Evolutionary conservation across 129 eudicot genomes (phyloP).

Genomic region (Deinandra increscens): DNA sequence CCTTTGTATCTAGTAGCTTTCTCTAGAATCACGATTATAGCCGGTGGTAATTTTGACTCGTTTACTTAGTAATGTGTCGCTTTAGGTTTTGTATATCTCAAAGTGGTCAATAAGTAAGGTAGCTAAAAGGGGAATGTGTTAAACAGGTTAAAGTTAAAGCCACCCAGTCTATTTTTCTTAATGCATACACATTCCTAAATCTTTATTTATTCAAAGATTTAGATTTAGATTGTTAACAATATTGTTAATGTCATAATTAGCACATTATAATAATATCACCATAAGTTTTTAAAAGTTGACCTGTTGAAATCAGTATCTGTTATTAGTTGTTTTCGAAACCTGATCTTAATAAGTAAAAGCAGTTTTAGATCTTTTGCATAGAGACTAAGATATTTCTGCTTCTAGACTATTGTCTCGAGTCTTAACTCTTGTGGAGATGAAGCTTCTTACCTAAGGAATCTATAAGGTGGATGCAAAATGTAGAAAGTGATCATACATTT

Average conservation of each 20-base stretch:
- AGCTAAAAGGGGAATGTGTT: neutral
- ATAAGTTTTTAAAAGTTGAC: too few relatives aligned
- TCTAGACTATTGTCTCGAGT: too few relatives aligned
- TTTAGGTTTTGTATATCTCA: conserved; percentile 1
- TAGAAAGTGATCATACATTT: neutral
- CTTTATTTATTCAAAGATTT: neutral
- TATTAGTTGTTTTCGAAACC: too few relatives aligned
- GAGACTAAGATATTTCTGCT: too few relatives aligned
- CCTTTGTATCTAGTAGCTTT: too few relatives aligned
- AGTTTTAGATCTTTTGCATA: too few relatives aligned
- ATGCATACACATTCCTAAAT: neutral
- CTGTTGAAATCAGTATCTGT: too few relatives aligned
- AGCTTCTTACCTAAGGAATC: neutral
- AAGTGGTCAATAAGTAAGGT: neutral
- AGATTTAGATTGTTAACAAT: neutral
- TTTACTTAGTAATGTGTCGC: neutral
- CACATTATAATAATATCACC: too few relatives aligned
- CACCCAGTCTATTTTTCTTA: neutral
- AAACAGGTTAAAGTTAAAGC: neutral
- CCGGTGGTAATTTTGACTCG: neutral
- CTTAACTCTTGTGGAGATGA: too few relatives aligned
- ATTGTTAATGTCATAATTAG: neutral
- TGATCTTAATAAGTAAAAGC: too few relatives aligned
- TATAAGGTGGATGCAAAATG: neutral
- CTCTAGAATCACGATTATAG: neutral